Base-by-base conservation (phyloP, 805 yeast genomes). In the Metschnikowia anglica region DNA sequence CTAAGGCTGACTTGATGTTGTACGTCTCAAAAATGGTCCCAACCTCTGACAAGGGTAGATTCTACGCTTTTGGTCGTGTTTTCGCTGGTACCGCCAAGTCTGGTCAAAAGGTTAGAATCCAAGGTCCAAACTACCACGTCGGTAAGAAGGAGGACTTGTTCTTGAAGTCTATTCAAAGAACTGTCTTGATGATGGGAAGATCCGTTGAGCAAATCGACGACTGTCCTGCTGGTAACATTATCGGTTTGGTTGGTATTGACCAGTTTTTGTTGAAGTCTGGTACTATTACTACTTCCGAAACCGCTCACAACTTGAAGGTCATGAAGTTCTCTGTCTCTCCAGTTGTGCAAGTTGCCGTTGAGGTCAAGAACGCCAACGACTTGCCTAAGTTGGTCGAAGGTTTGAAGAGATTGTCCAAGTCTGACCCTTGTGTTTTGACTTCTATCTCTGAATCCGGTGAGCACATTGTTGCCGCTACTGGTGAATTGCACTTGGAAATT, bases 1-100 rank as follows among this genome's bases (percentile, higher is more conserved):
- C 98, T 69, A 84, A 74, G 67, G 96, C 95, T 64, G 98, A 91
- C 71, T 85, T 91, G 70, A 91, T 91, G 99, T 83, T 91, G 70
- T 91, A 91, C 89, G 93, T 91, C 68, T 93, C 98, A 77, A 91
- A 91, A 96, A 91, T 91, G 99, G 98, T 91, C 62, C 99, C 99
- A 77, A 91, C 99, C 72, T 91, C 98, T 63, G 99, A 91, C 77
- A 93, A 91, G 83, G 99, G 99, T 84, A 89, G 99, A 81, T 91
- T 91, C 96, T 91, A 89, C 85, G 99, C 99, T 70, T 93, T 91
- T 80, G 99, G 99, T 77, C 93, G 99, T 83, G 98, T 91, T 72
- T 91, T 91, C 81, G 87, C 98, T 63, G 99, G 99, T 89, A 91
- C 98, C 67, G 97, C 93, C 68, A 87, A 77, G 74, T 88, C 97